Evolutionary conservation across 306 rosid species (phyloP), one percentile per base, ranked within the genome.

Genomic region (Comarum palustre): DNA sequence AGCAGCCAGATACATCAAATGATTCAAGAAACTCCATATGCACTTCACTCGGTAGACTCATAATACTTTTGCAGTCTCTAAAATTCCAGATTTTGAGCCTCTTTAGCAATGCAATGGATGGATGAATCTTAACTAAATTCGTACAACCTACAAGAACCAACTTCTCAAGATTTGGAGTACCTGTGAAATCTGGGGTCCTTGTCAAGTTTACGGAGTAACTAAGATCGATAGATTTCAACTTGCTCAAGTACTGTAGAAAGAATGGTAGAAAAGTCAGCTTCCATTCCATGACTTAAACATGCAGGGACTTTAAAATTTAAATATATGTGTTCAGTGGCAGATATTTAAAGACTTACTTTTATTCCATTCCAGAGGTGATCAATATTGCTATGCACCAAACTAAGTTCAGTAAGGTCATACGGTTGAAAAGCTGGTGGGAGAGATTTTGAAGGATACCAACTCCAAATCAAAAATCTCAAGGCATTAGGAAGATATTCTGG

Each of bases 131-230:
- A 64, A 54, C 52, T 55, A 78, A 54, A 41, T 22, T 71, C 2
- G n/a, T 72, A 27, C 81, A 78, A 12, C 62, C 73, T 72, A 31
- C 52, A 22, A 72, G 73, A 34, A 67, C 52, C 51, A 76, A 41
- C 24, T 19, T 69, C 42, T n/a, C 36, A 24, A 76, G 70, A 59
- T 76, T 78, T 54, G 68, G 73, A 43, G 11, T 31, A 5, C 31
- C 32, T 20, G 73, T 36, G 27, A 78, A 78, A 61, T 78, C 71
- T 16, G 77, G 81, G 24, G 81, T 71, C 31, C 27, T 54, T 19
- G 13, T 50, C 39, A 78, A 47, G 41, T 72, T 61, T 1, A 9
- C 55, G 52, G 81, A 78, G 50, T 64, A 19, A 36, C 62, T 72
- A 60, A 78, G 66, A 12, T 78, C 67, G 62, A 78, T 54, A 5